Base-by-base conservation (phyloP, 2,329 filamentous ascomycete species). In the Fusarium musae region DNA sequence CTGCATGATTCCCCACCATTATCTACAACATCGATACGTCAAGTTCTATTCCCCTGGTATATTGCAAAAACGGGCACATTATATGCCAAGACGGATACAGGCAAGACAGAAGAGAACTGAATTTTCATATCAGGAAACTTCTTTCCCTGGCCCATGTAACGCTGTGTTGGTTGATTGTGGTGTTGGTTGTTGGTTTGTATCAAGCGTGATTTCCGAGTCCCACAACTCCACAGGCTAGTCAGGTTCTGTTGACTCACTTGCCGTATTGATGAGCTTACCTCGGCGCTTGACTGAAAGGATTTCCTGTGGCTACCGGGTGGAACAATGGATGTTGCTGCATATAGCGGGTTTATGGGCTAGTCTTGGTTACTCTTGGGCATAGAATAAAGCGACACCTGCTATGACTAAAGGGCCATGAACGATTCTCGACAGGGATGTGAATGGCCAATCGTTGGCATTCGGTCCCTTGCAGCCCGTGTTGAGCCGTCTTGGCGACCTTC, bases 221-320 rank as follows among this genome's bases (percentile, higher is more conserved):
- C n/a, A 52, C 30, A 52, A 26, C 47, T 36, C 47, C n/a, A 36
- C 30, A 10, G 26, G 47, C 47, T 52, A 34, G 30, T 11, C 9
- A 34, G n/a, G 28, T 26, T 52, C 47, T 34, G 30, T 34, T 34
- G 16, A 34, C 47, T 23, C n/a, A 19, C 47, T 17, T 23, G 16
- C 30, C 16, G 16, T 19, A 9, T 34, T 23, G 2, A 4, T 2
- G 9, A 15, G 21, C 4, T 19, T 34, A 6, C 30, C 30, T 52
- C n/a, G n/a, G 30, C 6, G 10, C 16, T 34, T 19, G 3, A 52
- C 9, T 34, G 9, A 4, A 10, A 4, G 4, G 2, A 10, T 34
- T 34, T 34, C 9, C 16, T 34, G 11, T 2, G 12, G 11, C 9
- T 26, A 4, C 6, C 2, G 9, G 16, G 5, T 7, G 6, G 16